Evolutionary conservation across 1,139 yeast genomes (phyloP), one percentile per base, ranked within the genome.

Genomic region (Pichia sp.): DNA sequence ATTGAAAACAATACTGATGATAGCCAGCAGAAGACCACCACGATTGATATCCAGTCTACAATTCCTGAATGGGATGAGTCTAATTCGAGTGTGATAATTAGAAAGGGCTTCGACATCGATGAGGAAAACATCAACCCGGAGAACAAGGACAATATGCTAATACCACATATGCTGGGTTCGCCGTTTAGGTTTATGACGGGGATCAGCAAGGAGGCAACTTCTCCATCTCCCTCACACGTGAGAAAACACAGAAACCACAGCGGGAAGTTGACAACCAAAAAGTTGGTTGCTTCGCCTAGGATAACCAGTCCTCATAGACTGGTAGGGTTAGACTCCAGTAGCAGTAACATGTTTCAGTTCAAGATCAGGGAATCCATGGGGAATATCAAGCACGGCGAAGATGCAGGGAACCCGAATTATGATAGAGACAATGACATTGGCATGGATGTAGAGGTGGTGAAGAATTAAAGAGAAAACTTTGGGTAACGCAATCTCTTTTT

Each of bases 221-320:
- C 50, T 2, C 36, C 50, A 15, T 51, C 55, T 3, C 46, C 47
- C 7, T 30, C 38, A 8, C 34, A 26, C 8, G 6, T 15, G 29
- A 40, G 45, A 7, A 44, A 47, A 38, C 8, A n/a, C 8, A 38
- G 46, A 34, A 45, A 23, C 8, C 43, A 38, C n/a, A 31, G 47
- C 6, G 49, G 42, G 15, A 46, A 54, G 11, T 42, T 61, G 16
- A 61, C 64, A 3, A 36, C 57, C 2, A 57, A 50, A 26, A 54
- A 55, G 36, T 48, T 61, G 30, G 23, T 36, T 19, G 62, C 64
- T 1, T 53, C 61, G 8, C 62, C 64, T 0, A 60, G 44, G 42
- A 60, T 60, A n/a, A 55, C 53, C 1, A 57, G 61, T 32, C 64
- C 64, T 1, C 58, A 57, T 46, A 41, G 64, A 32, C 58, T 61